phyloP scores from a whole-genome alignment of 352 stramenopile species.

The Globisporangium parvum region DNA sequence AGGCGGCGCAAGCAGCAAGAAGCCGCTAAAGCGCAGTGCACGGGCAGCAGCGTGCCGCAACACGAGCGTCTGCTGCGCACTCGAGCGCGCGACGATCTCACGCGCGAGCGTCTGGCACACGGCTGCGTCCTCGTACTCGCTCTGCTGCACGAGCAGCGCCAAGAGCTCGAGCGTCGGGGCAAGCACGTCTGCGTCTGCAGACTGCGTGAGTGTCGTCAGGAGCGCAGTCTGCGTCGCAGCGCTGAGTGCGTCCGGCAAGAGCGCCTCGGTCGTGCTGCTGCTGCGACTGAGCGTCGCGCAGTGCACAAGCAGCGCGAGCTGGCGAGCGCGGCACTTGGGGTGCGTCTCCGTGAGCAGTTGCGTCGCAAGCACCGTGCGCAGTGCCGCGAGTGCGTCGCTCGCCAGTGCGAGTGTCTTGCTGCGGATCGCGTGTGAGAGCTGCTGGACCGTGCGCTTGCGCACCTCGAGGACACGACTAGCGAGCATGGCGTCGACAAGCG shows the following conservation, averaged over 20 bases:
- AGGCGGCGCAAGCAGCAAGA: constrained; percentile 19
- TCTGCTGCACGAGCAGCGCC: constrained; percentile 25
- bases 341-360: constrained; percentile 61
- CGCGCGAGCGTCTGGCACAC: constrained; percentile 19
- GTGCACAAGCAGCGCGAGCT: constrained; percentile 44
- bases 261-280: constrained; percentile 8
- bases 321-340: constrained; percentile 51
- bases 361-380: constrained; percentile 33
- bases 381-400: constrained; percentile 8
- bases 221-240: constrained; percentile 20
- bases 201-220: constrained; percentile 24
- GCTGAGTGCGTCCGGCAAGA: constrained; percentile 7
- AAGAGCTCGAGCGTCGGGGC: constrained; percentile 59
- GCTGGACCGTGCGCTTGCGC: constrained; percentile 53
- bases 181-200: constrained; percentile 43
- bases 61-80: constrained; percentile 50
- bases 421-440: constrained; percentile 29
- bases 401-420: constrained; percentile 7
- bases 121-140: neutral
- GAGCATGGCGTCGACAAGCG: constrained; percentile 31
- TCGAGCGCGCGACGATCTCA: constrained; percentile 38
- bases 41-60: constrained; percentile 53
- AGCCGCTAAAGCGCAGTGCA: constrained; percentile 36
- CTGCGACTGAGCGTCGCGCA: constrained; percentile 17
- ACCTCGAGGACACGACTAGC: constrained; percentile 44